Percentiles rank a stretch among this genome's conserved stretches.
phyloP scores from a whole-genome alignment of 192 early-diverging fungal species.

The Kappamyces sp. region DNA sequence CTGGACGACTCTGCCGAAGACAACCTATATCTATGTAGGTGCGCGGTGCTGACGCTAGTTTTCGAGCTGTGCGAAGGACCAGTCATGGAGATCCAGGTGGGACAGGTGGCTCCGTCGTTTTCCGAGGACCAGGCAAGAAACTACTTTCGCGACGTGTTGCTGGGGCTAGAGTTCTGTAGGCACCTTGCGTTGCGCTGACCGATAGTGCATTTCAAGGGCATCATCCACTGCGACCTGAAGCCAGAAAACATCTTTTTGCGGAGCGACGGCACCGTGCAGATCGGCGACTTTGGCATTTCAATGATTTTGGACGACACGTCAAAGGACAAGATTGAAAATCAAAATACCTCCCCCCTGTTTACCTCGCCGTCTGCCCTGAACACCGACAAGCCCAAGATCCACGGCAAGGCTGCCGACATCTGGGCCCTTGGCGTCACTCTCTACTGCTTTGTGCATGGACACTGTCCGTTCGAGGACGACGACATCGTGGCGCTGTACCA shows the following conservation, averaged over 20 bases:
- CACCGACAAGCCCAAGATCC: slow-evolving; percentile 20
- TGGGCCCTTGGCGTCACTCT: slow-evolving; percentile 58
- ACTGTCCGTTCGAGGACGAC: slow-evolving; percentile 44
- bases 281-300: slow-evolving; percentile 60
- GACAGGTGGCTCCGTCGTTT: slow-evolving; percentile 34
- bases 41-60: slow-evolving; percentile 26
- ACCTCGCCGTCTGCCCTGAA: slow-evolving; percentile 18
- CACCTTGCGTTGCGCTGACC: slow-evolving; percentile 2
- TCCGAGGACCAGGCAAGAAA: slow-evolving; percentile 42
- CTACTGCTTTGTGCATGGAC: slow-evolving; percentile 51
- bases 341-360: slow-evolving; percentile 51
- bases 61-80: slow-evolving; percentile 61
- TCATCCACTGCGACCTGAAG: slow-evolving; percentile 58
- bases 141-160: slow-evolving; percentile 53
- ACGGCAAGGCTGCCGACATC: slow-evolving; percentile 47
- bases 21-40: slow-evolving; percentile 54
- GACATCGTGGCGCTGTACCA: slow-evolving; percentile 29
- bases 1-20: slow-evolving; percentile 53
- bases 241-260: slow-evolving; percentile 52
- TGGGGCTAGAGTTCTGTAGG: slow-evolving; percentile 57
- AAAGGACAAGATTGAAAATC: slow-evolving; percentile 32
- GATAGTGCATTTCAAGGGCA: slow-evolving; percentile 48
- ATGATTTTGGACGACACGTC: slow-evolving; percentile 46
- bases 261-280: slow-evolving; percentile 32
- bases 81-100: slow-evolving; percentile 42